Base-by-base conservation (phyloP, 148 eudicot species). In the Oxyria digyna region DNA sequence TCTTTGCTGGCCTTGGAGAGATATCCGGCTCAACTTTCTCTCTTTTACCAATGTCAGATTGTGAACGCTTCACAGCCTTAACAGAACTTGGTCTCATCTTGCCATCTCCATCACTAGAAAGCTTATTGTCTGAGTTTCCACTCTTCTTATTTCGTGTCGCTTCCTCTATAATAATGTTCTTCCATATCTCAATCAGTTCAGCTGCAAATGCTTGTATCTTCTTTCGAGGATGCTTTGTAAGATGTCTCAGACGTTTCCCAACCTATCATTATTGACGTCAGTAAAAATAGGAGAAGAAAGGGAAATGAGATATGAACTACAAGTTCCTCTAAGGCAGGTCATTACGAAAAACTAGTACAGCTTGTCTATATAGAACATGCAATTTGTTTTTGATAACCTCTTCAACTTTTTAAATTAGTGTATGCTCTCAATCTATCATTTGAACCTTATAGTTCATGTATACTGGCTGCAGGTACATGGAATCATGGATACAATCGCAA, bases 221-320 rank as follows among this genome's bases (percentile, higher is more conserved):
- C 71, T 74, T 78, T 72, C 85, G 80, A 20, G 83, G 83, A 71
- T 89, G 91, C 75, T 89, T 89, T 20, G 96, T 79, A 67, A 89
- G 84, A 68, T 77, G 78, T 62, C 85, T 81, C 42, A 89, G 73
- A 57, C 79, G 79, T 76, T 84, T 89, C 38, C 96, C 96, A 37
- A 89, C 87, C 96, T 89, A 59, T n/a, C n/a, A 59, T 24, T 3
- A 15, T 3, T 13, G 37, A 38, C 65, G 31, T 59, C 38, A 27
- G 26, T 26, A 57, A 26, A 57, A 26, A 14, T 12, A 57, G 55
- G 9, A 49, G 24, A n/a, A 49, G 26, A 49, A 49, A 23, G 31
- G 24, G 3, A 24, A 54, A 12, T 23, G 32, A 57, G 33, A 12
- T 18, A 55, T 55, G 33, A 55, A 23, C 33, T 13, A 26, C 63